A percentile compares a stretch with the other conserved stretches of the same genome.
Conservation (phyloP, 768 basidiomycete genomes). For the Naganishia kalamii region DNA sequence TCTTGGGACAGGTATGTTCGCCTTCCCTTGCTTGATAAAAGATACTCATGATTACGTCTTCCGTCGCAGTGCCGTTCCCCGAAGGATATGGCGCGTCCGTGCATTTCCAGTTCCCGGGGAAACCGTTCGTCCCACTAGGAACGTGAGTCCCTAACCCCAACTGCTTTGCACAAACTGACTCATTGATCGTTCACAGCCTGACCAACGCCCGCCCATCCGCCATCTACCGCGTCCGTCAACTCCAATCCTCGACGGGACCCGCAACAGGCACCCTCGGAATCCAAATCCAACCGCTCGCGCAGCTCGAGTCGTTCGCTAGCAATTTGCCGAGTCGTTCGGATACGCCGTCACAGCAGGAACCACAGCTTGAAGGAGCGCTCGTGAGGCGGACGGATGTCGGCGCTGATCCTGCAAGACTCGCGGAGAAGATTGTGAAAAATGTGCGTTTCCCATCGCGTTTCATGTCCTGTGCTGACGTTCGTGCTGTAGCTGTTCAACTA, state of each 20-base stretch:
- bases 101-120: slow-evolving; percentile 44
- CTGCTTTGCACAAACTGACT: background rate
- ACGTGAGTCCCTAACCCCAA: slow-evolving; percentile 29
- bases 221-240: slow-evolving; percentile 39
- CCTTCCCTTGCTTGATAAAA: background rate
- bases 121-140: slow-evolving; percentile 41
- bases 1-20: slow-evolving; percentile 38
- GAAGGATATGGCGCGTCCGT: slow-evolving; percentile 45
- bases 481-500: slow-evolving; percentile 44
- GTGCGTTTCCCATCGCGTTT: slow-evolving; percentile 27
- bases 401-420: slow-evolving; percentile 39
- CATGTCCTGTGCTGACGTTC: background rate
- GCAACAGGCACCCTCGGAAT: slow-evolving; percentile 41
- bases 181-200: slow-evolving; percentile 23
- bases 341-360: background rate
- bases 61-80: slow-evolving; percentile 41
- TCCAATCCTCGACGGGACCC: slow-evolving; percentile 14
- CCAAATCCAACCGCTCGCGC: slow-evolving; percentile 36
- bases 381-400: slow-evolving; percentile 31
- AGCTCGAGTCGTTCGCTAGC: slow-evolving; percentile 28
- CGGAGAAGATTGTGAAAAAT: slow-evolving; percentile 46
- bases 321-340: slow-evolving; percentile 5
- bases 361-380: background rate
- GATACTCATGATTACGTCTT: background rate
- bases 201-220: slow-evolving; percentile 40